phyloP scores from a whole-genome alignment of 345 rosid species.

The Euphorbia tirucalli region DNA sequence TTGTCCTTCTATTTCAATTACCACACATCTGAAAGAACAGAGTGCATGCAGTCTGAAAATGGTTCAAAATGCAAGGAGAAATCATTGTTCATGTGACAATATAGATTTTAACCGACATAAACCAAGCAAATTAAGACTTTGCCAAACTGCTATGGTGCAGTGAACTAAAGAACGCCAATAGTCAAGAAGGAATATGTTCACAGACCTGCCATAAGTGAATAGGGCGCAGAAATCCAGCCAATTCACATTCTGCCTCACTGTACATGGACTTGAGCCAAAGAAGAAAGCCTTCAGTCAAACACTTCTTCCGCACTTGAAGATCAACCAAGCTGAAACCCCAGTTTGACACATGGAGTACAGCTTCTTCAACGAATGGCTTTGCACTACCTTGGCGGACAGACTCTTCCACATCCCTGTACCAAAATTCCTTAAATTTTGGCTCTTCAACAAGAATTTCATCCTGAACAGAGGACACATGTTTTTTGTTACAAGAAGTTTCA shows the following conservation, averaged over 20 bases:
- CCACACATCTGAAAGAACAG: neutral
- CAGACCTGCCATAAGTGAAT: conserved; percentile 97
- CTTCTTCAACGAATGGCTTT: conserved; percentile 80
- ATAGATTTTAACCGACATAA: neutral
- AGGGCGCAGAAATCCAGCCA: conserved; percentile 67
- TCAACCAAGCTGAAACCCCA: conserved; percentile 86
- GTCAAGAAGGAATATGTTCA: conserved; percentile 13
- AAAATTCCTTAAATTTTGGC: conserved; percentile 60
- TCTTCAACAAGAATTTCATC: conserved; percentile 58
- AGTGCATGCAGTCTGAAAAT: neutral
- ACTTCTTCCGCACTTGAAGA: conserved; percentile 65
- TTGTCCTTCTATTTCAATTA: neutral
- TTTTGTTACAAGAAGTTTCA: conserved; percentile 1
- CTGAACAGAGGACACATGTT: conserved; percentile 43
- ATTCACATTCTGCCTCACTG: conserved; percentile 71
- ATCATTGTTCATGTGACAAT: neutral
- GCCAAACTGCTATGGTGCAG: too few relatives aligned
- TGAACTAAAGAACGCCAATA: conserved; percentile 9
- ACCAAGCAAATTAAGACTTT: too few relatives aligned
- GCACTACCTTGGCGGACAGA: conserved; percentile 75
- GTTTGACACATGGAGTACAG: conserved; percentile 60
- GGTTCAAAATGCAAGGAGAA: neutral
- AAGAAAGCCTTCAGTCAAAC: conserved; percentile 58
- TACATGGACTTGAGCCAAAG: conserved; percentile 79
- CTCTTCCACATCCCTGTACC: conserved; percentile 93